Base-by-base conservation (phyloP, 139 green algal species). In the Auxenochlorella protothecoides region DNA sequence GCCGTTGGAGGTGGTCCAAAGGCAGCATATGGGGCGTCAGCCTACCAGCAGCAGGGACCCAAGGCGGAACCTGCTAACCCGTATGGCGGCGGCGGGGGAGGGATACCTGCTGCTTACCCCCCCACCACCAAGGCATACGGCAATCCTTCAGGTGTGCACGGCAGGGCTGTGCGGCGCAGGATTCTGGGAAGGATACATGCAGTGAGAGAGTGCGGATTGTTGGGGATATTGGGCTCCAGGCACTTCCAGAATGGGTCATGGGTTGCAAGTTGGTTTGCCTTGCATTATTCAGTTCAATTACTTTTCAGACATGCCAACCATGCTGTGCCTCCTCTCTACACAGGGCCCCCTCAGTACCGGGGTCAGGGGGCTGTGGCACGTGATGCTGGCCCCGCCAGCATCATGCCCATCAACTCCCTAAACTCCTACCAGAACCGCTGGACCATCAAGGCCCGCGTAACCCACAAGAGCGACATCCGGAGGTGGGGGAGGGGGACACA, bases 361-460 rank as follows among this genome's bases (percentile, higher is more conserved):
- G 53, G 6, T 53, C 53, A 15, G 68, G 16, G 59, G 13, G 14
- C 54, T 65, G 63, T 14, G 27, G 27, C 27, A 44, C 27, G 27
- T 44, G 27, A 44, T 65, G 79, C 87, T 44, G 88, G 84, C 4
- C 79, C 87, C 1, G 67, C 79, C 4, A 68, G 80, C 53, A 91
- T 97, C 74, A 79, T 92, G 56, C 88, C 90, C 59, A 97, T 99
- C 84, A 83, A 68, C 14, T 71, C 74, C 2, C 81, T 99, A 12
- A 98, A 97, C 81, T 90, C 91, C 59, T 99, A 97, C 81, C 84
- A 91, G 59, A 92, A 86, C 14, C 79, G 90, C 13, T 99, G 95
- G 95, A 95, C 92, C 15, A 96, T 99, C 81, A 93, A 94, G 74
- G 92, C 80, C 14, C 79, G 93, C 11, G 85, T 94, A n/a, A 93